These are phyloP conservation scores for Colletotrichum neosansevieriae DNA, from an alignment of 2,329 filamentous ascomycete genomes.

Conservation along the genomic window DNA sequence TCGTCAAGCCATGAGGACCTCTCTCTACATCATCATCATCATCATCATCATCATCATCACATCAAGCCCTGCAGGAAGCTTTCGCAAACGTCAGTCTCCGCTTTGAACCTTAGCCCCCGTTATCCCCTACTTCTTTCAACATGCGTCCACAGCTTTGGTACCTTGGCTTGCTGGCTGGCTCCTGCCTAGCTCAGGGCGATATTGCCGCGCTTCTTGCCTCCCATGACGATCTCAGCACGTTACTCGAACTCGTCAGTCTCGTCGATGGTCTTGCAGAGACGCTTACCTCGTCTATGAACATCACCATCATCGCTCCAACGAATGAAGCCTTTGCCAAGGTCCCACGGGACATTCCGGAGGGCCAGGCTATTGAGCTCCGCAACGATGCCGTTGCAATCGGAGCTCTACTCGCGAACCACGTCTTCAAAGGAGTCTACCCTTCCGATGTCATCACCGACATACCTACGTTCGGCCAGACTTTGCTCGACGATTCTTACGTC, in stretches of 20 bases:
- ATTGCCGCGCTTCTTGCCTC: conserved; percentile 42
- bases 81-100: background rate
- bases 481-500: too few relatives aligned
- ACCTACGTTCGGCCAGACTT: too few relatives aligned
- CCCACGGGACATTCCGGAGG: conserved; percentile 47
- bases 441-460: too few relatives aligned
- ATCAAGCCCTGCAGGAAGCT: too few relatives aligned
- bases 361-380: too few relatives aligned
- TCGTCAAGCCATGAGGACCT: too few relatives aligned
- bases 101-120: background rate
- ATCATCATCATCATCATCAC: background rate
- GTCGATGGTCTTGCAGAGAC: conserved; percentile 47
- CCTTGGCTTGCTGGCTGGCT: conserved; percentile 2
- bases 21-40: too few relatives aligned
- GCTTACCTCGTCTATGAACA: conserved; percentile 48
- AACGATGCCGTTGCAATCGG: too few relatives aligned
- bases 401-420: too few relatives aligned
- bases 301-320: conserved; percentile 52
- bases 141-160: conserved; percentile 21
- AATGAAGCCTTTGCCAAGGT: conserved; percentile 52
- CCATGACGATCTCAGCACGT: conserved; percentile 43
- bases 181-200: conserved; percentile 41
- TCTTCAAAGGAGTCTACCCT: too few relatives aligned
- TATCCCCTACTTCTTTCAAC: background rate
- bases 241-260: conserved; percentile 43